These are phyloP conservation scores for Liquidambar formosana DNA, from an alignment of 164 flowering plant species.

Conservation along the genomic window DNA sequence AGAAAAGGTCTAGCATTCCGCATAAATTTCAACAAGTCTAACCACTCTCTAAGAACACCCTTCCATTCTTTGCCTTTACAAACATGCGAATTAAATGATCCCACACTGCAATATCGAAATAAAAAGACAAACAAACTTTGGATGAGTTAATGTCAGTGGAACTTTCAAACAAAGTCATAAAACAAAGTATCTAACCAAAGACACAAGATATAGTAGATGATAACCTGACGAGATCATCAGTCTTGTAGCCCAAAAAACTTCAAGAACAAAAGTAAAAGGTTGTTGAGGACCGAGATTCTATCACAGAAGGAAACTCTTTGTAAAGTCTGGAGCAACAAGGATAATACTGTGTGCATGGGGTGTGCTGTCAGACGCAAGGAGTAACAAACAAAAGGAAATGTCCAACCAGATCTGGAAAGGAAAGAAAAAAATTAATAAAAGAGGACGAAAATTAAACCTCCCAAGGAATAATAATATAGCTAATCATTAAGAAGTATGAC, in stretches of 20 bases:
- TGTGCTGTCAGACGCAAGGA: too few relatives aligned
- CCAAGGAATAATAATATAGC: too few relatives aligned
- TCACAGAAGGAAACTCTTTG: too few relatives aligned
- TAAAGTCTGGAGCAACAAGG: too few relatives aligned
- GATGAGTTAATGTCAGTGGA: neutral
- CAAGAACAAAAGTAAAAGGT: too few relatives aligned
- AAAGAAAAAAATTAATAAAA: too few relatives aligned
- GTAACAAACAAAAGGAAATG: too few relatives aligned
- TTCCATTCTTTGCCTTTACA: slow-evolving; percentile 85
- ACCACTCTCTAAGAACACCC: slow-evolving; percentile 79
- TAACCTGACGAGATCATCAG: slow-evolving; percentile 50
- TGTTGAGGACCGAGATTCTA: too few relatives aligned
- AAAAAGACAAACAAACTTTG: neutral
- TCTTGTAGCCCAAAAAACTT: slow-evolving; percentile 74
- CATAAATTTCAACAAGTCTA: slow-evolving; percentile 67
- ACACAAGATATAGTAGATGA: neutral
- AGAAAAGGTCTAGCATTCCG: slow-evolving; percentile 60
- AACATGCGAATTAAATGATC: slow-evolving; percentile 34
- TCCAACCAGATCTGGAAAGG: too few relatives aligned
- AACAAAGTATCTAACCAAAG: neutral
- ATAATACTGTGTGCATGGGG: too few relatives aligned
- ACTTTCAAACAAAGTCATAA: neutral
- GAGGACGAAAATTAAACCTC: too few relatives aligned
- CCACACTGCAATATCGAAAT: slow-evolving; percentile 46
- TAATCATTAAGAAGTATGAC: too few relatives aligned